Conservation (phyloP, 2,329 filamentous ascomycete genomes). For the Botryotinia calthae region DNA sequence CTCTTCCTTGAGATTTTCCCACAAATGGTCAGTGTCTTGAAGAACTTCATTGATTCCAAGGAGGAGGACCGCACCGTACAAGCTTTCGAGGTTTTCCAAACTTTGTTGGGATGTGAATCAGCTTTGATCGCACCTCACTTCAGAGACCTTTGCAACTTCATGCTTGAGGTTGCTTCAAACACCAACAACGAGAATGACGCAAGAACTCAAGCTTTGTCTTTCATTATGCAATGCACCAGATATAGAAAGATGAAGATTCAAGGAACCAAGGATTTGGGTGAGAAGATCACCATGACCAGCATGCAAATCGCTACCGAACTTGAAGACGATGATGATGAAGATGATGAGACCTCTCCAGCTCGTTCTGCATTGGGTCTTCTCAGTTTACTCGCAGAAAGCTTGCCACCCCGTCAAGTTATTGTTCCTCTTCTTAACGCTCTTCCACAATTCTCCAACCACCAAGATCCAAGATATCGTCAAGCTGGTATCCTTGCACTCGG, state of each 20-base stretch:
- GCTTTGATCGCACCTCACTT: slow-evolving; percentile 81
- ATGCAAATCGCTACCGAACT: slow-evolving; percentile 90
- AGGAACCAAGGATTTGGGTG: slow-evolving; percentile 76
- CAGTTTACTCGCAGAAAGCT: slow-evolving; percentile 80
- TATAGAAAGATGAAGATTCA: slow-evolving; percentile 97
- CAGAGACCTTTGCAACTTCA: slow-evolving; percentile 86
- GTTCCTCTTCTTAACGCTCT: slow-evolving; percentile 88
- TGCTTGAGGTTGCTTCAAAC: slow-evolving; percentile 82
- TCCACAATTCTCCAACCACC: slow-evolving; percentile 72
- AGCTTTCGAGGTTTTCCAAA: slow-evolving; percentile 96
- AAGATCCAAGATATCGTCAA: slow-evolving; percentile 76
- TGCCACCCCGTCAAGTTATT: slow-evolving; percentile 91
- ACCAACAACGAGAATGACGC: slow-evolving; percentile 78
- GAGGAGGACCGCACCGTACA: slow-evolving; percentile 88
- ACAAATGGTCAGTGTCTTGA: slow-evolving; percentile 84
- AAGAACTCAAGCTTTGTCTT: slow-evolving; percentile 84
- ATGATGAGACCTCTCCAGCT: slow-evolving; percentile 79
- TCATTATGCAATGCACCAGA: slow-evolving; percentile 87
- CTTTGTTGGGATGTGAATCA: slow-evolving; percentile 84
- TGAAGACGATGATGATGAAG: slow-evolving; percentile 68
- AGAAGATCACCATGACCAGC: slow-evolving; percentile 81
- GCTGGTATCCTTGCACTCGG: slow-evolving; percentile 89
- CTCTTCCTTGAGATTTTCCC: slow-evolving; percentile 80
- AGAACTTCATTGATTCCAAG: slow-evolving; percentile 72
- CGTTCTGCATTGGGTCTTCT: slow-evolving; percentile 82